Base-by-base conservation (phyloP, 495 filamentous ascomycete genomes). In the Chaetomium fimeti region DNA sequence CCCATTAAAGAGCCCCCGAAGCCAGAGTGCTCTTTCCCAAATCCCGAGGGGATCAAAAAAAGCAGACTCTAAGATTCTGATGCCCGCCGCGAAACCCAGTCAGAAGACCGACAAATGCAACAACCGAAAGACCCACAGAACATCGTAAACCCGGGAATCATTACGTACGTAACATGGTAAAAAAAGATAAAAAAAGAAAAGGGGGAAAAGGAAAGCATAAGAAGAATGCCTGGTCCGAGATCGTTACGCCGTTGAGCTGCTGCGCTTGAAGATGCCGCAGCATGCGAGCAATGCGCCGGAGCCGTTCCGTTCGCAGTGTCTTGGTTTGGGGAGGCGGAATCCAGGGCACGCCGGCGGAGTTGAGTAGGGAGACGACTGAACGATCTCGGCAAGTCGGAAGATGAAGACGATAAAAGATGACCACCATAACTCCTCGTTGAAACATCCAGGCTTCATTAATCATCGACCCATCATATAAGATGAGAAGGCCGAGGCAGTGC, bases 381-480 rank as follows among this genome's bases (percentile, higher is more conserved):
- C 47, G 20, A 20, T 25, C 47, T 12, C 24, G 15, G 15, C 9
- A 9, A 49, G 22, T 13, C 38, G 22, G 20, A 13, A 49, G 5
- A 7, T 12, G 47, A 12, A 25, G 29, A 32, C 8, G 22, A 49
- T 25, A 49, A 25, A 49, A 49, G 24, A 25, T 25, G 47, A 25
- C 20, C 2, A 25, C 20, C 20, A 25, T 3, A 64, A 67, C 49
- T 16, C 36, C 62, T 32, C 45, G 28, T 25, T 22, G 27, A 65
- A 60, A 48, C 54, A 47, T 63, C n/a, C 40, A 57, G 6, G 7
- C 45, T 29, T 16, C 40, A 32, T 20, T 20, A 18, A 29, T 64
- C 60, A 72, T 47, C 72, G 69, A 11, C 73, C 72, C 71, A 76
- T 72, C 72, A 75, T 75, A 28, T 75, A 67, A 0, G 69, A 45